A percentile compares a stretch with the other conserved stretches of the same genome.
phyloP scores from a whole-genome alignment of 163 green algal species.

The Prototheca wickerhamii region DNA sequence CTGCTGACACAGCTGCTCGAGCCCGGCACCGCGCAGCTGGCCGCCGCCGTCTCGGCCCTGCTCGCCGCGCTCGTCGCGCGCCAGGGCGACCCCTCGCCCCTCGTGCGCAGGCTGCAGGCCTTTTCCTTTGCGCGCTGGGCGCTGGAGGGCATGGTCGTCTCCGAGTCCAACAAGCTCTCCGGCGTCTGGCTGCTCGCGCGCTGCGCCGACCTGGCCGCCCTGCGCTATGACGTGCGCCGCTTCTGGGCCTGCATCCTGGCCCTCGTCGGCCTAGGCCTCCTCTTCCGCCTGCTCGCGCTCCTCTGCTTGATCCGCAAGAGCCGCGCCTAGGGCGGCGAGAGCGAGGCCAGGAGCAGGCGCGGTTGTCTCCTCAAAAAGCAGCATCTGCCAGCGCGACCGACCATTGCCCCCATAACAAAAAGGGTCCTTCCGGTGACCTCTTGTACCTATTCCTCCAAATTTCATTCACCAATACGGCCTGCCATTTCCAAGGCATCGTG shows the following conservation, averaged over 20 bases:
- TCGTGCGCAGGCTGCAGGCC: constrained; percentile 29
- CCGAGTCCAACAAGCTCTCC: constrained; percentile 39
- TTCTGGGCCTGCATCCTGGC: constrained; percentile 30
- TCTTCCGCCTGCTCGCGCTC: constrained; percentile 8
- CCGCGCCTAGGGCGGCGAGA: too few species aligned
- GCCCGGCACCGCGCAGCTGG: constrained; percentile 33
- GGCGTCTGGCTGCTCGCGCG: constrained; percentile 53
- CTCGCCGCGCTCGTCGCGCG: constrained; percentile 37
- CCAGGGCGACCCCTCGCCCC: constrained; percentile 16
- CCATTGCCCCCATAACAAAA: too few species aligned
- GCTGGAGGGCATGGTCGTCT: constrained; percentile 44
- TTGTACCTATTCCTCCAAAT: too few species aligned
- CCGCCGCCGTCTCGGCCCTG: constrained; percentile 34
- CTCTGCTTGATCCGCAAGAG: background rate
- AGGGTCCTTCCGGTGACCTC: too few species aligned
- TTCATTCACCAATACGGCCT: too few species aligned
- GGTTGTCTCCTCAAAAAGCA: too few species aligned
- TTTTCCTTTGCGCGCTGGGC: constrained; percentile 46
- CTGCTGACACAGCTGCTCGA: constrained; percentile 37
- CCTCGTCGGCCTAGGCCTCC: constrained; percentile 29
- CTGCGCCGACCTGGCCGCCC: constrained; percentile 42
- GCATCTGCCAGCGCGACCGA: too few species aligned
- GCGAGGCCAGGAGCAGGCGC: too few species aligned
- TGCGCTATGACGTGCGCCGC: constrained; percentile 35
- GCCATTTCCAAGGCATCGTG: too few species aligned